Conservation (phyloP, 116 monocot genomes). For the Zostera marina region DNA sequence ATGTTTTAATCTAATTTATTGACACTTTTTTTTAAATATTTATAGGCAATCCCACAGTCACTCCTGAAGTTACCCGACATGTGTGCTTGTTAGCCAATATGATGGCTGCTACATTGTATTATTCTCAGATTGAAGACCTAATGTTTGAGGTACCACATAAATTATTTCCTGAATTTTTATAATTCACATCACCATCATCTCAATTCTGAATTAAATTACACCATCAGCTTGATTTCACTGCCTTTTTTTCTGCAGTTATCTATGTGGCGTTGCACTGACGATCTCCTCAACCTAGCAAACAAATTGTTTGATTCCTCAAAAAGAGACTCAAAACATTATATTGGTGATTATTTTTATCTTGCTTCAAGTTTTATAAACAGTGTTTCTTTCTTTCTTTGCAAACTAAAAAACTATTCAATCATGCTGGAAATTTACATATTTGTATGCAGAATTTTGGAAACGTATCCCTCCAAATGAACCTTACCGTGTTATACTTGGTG, state of each 20-base stretch:
- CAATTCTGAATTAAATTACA: too few relatives aligned
- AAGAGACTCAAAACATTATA: constrained; percentile 85
- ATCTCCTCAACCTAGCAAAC: constrained; percentile 44
- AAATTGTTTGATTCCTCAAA: constrained; percentile 47
- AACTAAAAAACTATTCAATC: too few relatives aligned
- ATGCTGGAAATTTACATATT: background rate
- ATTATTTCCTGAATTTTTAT: background rate
- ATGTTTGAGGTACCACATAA: constrained; percentile 85
- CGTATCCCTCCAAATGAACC: constrained; percentile 81
- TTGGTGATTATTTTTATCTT: constrained; percentile 27
- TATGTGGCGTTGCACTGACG: constrained; percentile 97
- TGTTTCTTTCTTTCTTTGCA: background rate
- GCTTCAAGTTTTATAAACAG: background rate
- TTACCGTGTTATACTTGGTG: constrained; percentile 88
- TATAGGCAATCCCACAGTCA: constrained; percentile 91
- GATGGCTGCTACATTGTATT: constrained; percentile 96
- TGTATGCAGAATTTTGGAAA: constrained; percentile 84
- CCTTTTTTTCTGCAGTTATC: constrained; percentile 39
- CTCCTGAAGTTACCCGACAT: constrained; percentile 95
- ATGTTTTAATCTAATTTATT: background rate
- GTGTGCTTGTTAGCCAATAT: constrained; percentile 90
- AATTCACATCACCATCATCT: constrained; percentile 2
- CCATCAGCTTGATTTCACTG: too few relatives aligned
- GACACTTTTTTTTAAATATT: background rate
- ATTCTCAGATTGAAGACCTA: constrained; percentile 87